These are phyloP conservation scores for Candida glucosophila DNA, from an alignment of 1,139 yeast species.

Conservation along the genomic window DNA sequence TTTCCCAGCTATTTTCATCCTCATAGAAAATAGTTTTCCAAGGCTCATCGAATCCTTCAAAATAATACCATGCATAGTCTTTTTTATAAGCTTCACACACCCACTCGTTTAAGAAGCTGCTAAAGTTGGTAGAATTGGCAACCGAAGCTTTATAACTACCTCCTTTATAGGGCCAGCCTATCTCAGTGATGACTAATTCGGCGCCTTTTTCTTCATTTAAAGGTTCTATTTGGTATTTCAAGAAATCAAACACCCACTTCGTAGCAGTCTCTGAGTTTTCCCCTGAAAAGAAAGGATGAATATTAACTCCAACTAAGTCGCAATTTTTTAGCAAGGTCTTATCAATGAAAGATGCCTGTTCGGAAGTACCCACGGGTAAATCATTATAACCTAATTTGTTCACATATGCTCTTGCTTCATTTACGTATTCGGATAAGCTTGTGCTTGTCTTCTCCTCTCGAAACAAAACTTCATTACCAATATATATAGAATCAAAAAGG, in stretches of 20 bases:
- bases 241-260: conserved; percentile 45
- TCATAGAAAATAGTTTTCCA: conserved; percentile 53
- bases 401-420: conserved; percentile 30
- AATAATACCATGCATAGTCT: conserved; percentile 48
- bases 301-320: conserved; percentile 56
- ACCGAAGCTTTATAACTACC: conserved; percentile 38
- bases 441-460: conserved; percentile 38
- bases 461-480: conserved; percentile 60
- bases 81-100: conserved; percentile 34
- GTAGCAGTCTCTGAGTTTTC: conserved; percentile 39
- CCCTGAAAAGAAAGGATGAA: conserved; percentile 67
- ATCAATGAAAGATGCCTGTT: conserved; percentile 39
- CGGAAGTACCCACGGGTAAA: conserved; percentile 49
- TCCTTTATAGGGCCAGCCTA: conserved; percentile 68
- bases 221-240: conserved; percentile 34
- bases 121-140: conserved; percentile 39
- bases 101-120: conserved; percentile 43
- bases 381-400: conserved; percentile 20
- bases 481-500: conserved; percentile 41
- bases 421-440: conserved; percentile 34
- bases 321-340: conserved; percentile 27
- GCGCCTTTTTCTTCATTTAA: conserved; percentile 12
- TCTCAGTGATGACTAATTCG: conserved; percentile 45
- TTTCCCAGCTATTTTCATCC: conserved; percentile 48
- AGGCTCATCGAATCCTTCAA: conserved; percentile 70